Evolutionary conservation across 148 eudicot species (phyloP).

Genomic region (Polygonum maritimum): DNA sequence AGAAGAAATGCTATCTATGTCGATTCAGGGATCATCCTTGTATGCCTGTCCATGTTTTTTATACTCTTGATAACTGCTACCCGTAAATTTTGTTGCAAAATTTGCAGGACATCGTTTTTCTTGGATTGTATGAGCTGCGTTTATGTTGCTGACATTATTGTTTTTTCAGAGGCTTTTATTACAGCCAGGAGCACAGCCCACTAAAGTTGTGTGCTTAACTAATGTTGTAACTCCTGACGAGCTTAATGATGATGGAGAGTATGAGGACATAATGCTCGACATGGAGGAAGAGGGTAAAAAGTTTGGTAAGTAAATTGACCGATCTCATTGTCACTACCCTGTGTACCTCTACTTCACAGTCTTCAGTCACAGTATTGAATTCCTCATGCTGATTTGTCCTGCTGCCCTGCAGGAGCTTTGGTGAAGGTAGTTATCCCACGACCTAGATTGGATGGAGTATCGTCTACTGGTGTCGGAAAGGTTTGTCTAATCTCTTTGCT

Average conservation of each 20-base stretch:
- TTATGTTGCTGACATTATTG: neutral
- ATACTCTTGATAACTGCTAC: neutral
- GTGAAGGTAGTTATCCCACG: slow-evolving; percentile 75
- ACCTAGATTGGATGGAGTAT: slow-evolving; percentile 58
- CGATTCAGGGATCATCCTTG: neutral
- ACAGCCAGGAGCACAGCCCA: slow-evolving; percentile 52
- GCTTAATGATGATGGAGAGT: slow-evolving; percentile 56
- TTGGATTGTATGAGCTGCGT: neutral
- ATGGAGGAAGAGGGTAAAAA: slow-evolving; percentile 61
- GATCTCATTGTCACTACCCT: neutral
- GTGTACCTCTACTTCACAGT: neutral
- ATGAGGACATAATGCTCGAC: slow-evolving; percentile 64
- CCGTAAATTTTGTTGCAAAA: neutral
- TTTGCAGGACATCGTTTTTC: neutral
- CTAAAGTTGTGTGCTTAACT: slow-evolving; percentile 67
- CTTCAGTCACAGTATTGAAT: neutral
- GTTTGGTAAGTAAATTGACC: slow-evolving; percentile 33
- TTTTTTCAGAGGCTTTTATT: slow-evolving; percentile 58
- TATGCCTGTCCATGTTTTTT: neutral
- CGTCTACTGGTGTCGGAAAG: slow-evolving; percentile 83
- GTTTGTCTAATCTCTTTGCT: slow-evolving; percentile 17
- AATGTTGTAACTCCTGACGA: slow-evolving; percentile 45
- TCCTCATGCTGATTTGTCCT: slow-evolving; percentile 4
- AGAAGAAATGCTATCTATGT: neutral
- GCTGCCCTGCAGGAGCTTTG: slow-evolving; percentile 52